These are phyloP conservation scores for Fusarium tuaranense DNA, from an alignment of 2,329 filamentous ascomycete genomes.

Conservation along the genomic window DNA sequence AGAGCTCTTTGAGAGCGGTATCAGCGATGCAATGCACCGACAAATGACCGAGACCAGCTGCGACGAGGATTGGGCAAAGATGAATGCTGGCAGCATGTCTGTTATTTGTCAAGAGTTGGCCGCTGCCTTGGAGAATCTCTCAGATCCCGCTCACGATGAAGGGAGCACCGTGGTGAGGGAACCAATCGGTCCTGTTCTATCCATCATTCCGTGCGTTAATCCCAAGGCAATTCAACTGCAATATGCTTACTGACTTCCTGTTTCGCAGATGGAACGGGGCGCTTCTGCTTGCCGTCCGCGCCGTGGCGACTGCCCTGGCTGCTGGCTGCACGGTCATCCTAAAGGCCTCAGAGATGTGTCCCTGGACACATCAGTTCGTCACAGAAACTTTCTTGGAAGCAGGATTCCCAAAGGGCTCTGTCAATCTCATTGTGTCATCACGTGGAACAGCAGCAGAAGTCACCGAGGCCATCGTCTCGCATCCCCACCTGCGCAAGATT, in stretches of 20 bases:
- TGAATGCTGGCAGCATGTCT: background rate
- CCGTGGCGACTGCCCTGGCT: background rate
- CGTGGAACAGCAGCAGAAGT: background rate
- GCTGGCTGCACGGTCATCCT: background rate
- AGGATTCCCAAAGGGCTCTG: background rate
- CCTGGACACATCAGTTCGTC: background rate
- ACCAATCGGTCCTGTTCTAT: background rate
- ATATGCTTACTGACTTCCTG: background rate
- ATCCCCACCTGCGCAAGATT: background rate
- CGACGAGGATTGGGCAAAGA: background rate
- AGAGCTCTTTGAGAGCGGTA: background rate
- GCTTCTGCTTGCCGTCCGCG: background rate
- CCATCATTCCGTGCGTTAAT: background rate
- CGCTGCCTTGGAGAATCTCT: background rate
- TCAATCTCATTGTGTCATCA: background rate
- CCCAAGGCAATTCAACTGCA: fast-evolving
- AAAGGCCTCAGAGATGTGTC: background rate
- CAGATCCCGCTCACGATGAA: background rate
- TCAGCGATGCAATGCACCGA: background rate
- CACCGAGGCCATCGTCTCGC: background rate
- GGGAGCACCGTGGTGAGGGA: background rate
- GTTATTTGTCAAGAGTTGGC: background rate
- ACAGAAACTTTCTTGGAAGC: background rate
- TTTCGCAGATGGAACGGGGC: background rate
- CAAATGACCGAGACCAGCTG: background rate